Evolutionary conservation across 2,329 filamentous ascomycete genomes (phyloP), one percentile per base, ranked within the genome.

Genomic region (Exophiala sp.): DNA sequence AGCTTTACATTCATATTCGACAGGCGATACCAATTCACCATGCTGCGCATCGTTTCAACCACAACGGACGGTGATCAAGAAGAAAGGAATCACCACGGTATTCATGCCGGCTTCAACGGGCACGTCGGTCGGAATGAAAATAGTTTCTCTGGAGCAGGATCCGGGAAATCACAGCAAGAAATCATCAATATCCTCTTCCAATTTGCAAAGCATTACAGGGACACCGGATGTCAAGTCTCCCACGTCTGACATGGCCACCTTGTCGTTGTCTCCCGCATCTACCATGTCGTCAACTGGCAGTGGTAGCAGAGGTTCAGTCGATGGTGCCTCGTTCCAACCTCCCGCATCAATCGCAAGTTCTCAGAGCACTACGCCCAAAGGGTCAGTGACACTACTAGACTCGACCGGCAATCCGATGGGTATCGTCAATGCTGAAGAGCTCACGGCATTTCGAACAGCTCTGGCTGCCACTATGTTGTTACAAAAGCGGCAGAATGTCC

Each of bases 381-480:
- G 83, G 50, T 79, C 78, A 16, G 67, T 86, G 12, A 84, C 82
- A 0, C 72, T 87, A 1, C 75, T 85, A 32, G 82, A 85, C 62
- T 70, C 71, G 11, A 65, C 71, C 29, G 83, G 84, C 9, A 71
- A 75, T n/a, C 80, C 83, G 0, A 77, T 80, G 14, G 86, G 81
- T 1, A 69, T 87, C 14, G 72, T 89, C 56, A 87, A 86, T 61
- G 85, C 85, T 0, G 81, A 82, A 54, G 85, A 87, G 61, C 71
- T 88, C 14, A 88, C 85, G 0, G 84, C 84, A 1, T 88, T 88
- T 69, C 78, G 85, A 42, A 88, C 86, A 0, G 82, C 85, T 0
- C 72, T 88, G 10, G 81, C 81, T 0, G 65, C 75, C 5, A 79
- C 80, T 10, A 81, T 85, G 52, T 75, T 87, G 61, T 76, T 86